Evolutionary conservation across 2,329 filamentous ascomycete genomes (phyloP), one percentile per base, ranked within the genome.

Genomic region (Aureobasidium musti): DNA sequence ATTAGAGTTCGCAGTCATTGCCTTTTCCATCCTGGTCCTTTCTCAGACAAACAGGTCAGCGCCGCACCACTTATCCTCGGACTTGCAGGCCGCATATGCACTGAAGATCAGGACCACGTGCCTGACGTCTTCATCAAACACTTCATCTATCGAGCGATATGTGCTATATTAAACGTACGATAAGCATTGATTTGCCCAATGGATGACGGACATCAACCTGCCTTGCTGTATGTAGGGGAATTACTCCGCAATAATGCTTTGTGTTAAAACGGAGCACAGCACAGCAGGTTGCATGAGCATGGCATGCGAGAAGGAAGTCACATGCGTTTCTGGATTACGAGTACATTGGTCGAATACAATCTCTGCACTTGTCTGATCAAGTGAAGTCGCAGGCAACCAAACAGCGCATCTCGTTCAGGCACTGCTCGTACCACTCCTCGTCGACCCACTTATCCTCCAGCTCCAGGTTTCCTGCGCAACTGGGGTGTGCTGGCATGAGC

Each of bases 71-170:
- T 21, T 10, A 59, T 43, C 23, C 23, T 30, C 54, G 39, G 26
- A 59, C 39, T 59, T 30, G 21, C 41, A 61, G 26, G 45, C 59
- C 59, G 59, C 59, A 63, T 52, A 63, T 63, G 59, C 59, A 52
- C 33, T 30, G 59, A 23, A 52, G 49, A 52, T 50, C 59, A 63
- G 43, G 43, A 52, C 59, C 59, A 63, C 59, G 59, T 63, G 59
- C 59, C 59, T 52, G 33, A 23, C 33, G 13, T 28, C 17, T n/a
- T 61, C 41, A 63, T 63, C 21, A 52, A 63, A 50, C 8, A 37
- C 8, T 52, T 63, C 45, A 52, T 61, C 28, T 63, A 63, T 63
- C 59, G 23, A 52, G 33, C n/a, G 21, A 28, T 33, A 30, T 47
- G 28, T 8, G 45, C 45, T 19, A 63, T 52, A 63, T 63, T 63